These are phyloP conservation scores for Neopestalotiopsis clavispora DNA, from an alignment of 2,329 filamentous ascomycete genomes.

Conservation along the genomic window DNA sequence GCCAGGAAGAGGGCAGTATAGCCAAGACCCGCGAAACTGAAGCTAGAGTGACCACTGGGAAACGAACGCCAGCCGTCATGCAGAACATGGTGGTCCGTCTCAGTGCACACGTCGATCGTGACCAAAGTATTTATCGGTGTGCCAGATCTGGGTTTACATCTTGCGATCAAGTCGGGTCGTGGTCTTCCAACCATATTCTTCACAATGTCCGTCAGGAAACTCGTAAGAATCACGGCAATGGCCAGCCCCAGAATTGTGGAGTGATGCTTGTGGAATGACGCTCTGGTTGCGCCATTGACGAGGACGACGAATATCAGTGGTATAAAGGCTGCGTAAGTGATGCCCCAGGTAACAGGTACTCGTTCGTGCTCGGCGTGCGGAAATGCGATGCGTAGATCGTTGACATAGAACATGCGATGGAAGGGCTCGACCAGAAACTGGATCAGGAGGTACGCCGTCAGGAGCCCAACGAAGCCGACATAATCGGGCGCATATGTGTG, in stretches of 20 bases:
- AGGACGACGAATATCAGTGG: constrained; percentile 71
- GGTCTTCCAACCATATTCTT: constrained; percentile 88
- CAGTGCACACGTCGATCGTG: constrained; percentile 73
- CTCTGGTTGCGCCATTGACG: constrained; percentile 67
- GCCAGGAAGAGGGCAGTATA: constrained; percentile 74
- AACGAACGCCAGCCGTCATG: constrained; percentile 88
- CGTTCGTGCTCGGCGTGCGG: constrained; percentile 85
- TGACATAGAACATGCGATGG: constrained; percentile 91
- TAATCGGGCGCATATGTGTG: constrained; percentile 90
- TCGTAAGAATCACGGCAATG: constrained; percentile 76
- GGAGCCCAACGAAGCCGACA: constrained; percentile 74
- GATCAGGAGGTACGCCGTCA: constrained; percentile 70
- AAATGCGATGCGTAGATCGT: constrained; percentile 82
- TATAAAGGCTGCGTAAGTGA: constrained; percentile 77
- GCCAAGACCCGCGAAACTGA: constrained; percentile 79
- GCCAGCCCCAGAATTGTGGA: constrained; percentile 82
- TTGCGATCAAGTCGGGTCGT: constrained; percentile 65
- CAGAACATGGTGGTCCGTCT: constrained; percentile 69
- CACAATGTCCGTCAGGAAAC: constrained; percentile 85
- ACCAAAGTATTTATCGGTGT: constrained; percentile 60
- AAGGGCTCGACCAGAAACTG: constrained; percentile 80
- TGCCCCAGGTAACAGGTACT: constrained; percentile 79
- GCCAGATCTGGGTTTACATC: constrained; percentile 72
- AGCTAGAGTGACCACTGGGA: constrained; percentile 79
- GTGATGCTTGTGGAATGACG: constrained; percentile 79